phyloP scores from a whole-genome alignment of 805 yeast genomes.

The Myxozyma geophila region DNA sequence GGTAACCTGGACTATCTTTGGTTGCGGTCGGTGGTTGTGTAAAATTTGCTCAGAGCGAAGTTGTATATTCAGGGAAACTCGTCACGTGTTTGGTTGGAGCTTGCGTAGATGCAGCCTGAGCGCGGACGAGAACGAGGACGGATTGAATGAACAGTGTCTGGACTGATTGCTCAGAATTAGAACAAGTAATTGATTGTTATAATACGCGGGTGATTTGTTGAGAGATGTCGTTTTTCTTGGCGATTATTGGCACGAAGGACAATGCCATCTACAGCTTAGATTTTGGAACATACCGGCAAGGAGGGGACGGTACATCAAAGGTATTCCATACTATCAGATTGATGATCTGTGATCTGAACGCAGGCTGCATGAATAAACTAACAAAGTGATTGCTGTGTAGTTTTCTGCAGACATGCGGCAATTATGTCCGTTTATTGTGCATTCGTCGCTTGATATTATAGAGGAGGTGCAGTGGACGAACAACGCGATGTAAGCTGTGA shows the following conservation, averaged over 20 bases:
- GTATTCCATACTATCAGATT: slow-evolving; percentile 26
- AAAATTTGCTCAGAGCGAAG: too few relatives aligned
- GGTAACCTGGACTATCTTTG: too few relatives aligned
- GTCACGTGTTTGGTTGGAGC: too few relatives aligned
- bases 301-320: slow-evolving; percentile 64
- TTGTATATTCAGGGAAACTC: too few relatives aligned
- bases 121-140: too few relatives aligned
- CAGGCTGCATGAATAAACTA: background rate
- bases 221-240: slow-evolving; percentile 79
- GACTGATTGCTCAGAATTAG: too few relatives aligned
- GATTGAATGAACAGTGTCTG: too few relatives aligned
- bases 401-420: slow-evolving; percentile 76
- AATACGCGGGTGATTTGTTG: too few relatives aligned
- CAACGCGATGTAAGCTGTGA: slow-evolving; percentile 49
- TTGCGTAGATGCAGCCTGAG: too few relatives aligned
- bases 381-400: slow-evolving; percentile 31
- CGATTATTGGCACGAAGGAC: slow-evolving; percentile 85
- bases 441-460: slow-evolving; percentile 86
- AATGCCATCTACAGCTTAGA: slow-evolving; percentile 87
- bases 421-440: slow-evolving; percentile 83
- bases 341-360: background rate
- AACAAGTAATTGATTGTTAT: too few relatives aligned
- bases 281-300: slow-evolving; percentile 72
- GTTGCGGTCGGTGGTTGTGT: too few relatives aligned
- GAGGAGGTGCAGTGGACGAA: slow-evolving; percentile 87